Conservation (phyloP, 306 rosid species). For the Sicyos edulis region DNA sequence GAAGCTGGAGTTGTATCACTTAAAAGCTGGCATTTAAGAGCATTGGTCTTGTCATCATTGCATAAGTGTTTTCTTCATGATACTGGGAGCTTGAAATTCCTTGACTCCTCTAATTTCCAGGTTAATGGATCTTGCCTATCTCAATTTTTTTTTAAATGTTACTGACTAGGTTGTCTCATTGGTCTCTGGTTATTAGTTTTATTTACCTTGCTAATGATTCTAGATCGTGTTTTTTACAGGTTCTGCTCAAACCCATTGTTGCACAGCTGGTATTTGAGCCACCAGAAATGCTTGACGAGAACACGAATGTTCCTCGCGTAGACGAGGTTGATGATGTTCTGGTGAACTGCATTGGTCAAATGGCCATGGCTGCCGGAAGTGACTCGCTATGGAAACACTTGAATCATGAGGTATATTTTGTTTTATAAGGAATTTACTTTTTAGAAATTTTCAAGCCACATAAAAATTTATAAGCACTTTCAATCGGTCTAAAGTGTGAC, state of each 20-base stretch:
- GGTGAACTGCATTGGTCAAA: constrained; percentile 74
- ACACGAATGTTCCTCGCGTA: constrained; percentile 44
- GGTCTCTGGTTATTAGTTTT: constrained; percentile 2
- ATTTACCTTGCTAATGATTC: constrained; percentile 3
- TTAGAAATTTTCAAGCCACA: background rate
- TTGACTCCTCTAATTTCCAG: constrained; percentile 77
- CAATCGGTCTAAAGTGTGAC: background rate
- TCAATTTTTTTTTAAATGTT: background rate
- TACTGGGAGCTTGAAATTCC: constrained; percentile 70
- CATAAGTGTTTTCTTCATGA: constrained; percentile 86
- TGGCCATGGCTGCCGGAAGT: constrained; percentile 89
- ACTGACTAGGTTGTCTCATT: background rate
- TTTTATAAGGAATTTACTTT: background rate
- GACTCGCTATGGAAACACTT: constrained; percentile 88
- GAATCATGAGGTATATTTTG: constrained; percentile 59
- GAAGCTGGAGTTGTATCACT: constrained; percentile 31
- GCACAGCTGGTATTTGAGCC: constrained; percentile 73
- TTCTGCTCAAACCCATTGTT: constrained; percentile 73
- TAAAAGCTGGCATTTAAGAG: constrained; percentile 74
- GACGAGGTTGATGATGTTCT: constrained; percentile 73
- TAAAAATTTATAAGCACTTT: background rate
- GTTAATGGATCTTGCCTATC: constrained; percentile 31
- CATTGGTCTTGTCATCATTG: constrained; percentile 62
- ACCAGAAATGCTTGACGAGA: constrained; percentile 50
- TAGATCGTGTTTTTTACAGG: constrained; percentile 36